Conservation (phyloP, 371 early-diverging fungal species). For the Batkoa obscura region DNA sequence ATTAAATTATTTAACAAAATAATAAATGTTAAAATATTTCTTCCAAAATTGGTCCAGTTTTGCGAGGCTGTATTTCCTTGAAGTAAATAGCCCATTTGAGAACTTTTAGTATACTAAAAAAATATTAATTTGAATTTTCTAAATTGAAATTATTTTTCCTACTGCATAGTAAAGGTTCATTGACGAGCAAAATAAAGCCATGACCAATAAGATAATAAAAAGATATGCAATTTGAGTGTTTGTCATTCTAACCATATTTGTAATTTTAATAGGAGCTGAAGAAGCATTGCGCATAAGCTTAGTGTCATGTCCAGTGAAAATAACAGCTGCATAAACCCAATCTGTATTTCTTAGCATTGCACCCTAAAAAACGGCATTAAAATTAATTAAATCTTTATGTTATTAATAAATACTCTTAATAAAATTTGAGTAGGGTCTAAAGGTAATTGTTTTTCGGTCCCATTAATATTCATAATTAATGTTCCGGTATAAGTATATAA, state of each 20-base stretch:
- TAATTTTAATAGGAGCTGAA: slow-evolving; percentile 58
- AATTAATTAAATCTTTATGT: neutral
- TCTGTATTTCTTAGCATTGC: slow-evolving; percentile 64
- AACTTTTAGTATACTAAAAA: slow-evolving; percentile 16
- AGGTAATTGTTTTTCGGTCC: slow-evolving; percentile 37
- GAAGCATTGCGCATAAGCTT: slow-evolving; percentile 74
- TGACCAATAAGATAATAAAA: slow-evolving; percentile 60
- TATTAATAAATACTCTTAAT: slow-evolving; percentile 22
- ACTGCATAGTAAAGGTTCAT: slow-evolving; percentile 36
- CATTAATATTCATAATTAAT: slow-evolving; percentile 24
- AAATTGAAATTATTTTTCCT: neutral
- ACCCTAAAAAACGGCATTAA: slow-evolving; percentile 27
- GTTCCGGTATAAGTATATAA: slow-evolving; percentile 74
- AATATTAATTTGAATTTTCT: neutral
- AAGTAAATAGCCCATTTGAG: slow-evolving; percentile 19
- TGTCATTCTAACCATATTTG: slow-evolving; percentile 69
- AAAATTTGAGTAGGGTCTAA: slow-evolving; percentile 66
- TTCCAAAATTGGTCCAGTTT: slow-evolving; percentile 28
- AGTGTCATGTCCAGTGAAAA: slow-evolving; percentile 80
- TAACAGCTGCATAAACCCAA: slow-evolving; percentile 70
- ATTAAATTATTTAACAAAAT: slow-evolving; percentile 81
- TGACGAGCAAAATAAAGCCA: slow-evolving; percentile 69
- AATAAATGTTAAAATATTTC: slow-evolving; percentile 66
- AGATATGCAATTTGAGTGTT: slow-evolving; percentile 82
- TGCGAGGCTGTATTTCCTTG: slow-evolving; percentile 10